These are phyloP conservation scores for Scenedesmus sp. DNA, from an alignment of 163 green algal genomes.

Conservation along the genomic window DNA sequence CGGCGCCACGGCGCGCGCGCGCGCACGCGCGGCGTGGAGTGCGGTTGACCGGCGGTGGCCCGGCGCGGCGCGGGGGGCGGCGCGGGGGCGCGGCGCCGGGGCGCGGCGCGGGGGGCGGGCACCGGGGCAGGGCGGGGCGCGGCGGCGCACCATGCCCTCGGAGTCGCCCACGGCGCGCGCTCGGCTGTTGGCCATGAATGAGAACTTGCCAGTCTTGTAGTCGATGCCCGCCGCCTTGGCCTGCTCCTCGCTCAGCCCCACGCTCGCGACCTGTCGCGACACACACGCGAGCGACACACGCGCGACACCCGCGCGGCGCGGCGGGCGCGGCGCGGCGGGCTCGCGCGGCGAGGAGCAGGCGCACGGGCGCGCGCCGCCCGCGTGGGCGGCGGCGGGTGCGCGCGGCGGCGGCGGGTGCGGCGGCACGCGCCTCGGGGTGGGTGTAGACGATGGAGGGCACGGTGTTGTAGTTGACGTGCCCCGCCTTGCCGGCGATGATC, in stretches of 20 bases:
- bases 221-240: constrained; percentile 85
- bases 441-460: constrained; percentile 99
- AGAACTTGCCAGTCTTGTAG: constrained; percentile 96
- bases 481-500: constrained; percentile 79
- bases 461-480: constrained; percentile 98
- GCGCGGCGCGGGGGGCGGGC: no score
- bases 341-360: no score
- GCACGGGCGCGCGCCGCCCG: no score
- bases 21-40: background rate
- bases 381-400: no score
- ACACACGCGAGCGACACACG: no score
- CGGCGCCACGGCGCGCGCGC: background rate
- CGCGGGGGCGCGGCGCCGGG: no score
- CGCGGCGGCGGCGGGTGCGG: no score
- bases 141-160: constrained; percentile 82
- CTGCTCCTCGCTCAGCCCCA: constrained; percentile 96
- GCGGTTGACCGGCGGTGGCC: no score
- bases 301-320: no score
- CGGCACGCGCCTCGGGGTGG: constrained; percentile 85
- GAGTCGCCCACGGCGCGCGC: constrained; percentile 87
- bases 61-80: no score
- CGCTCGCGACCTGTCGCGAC: constrained; percentile 69
- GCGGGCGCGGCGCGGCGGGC: no score
- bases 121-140: no score
- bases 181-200: constrained; percentile 96